A percentile compares a stretch with the other conserved stretches of the same genome.
Conservation (phyloP, 2,329 filamentous ascomycete genomes). For the Geosmithia flava region DNA sequence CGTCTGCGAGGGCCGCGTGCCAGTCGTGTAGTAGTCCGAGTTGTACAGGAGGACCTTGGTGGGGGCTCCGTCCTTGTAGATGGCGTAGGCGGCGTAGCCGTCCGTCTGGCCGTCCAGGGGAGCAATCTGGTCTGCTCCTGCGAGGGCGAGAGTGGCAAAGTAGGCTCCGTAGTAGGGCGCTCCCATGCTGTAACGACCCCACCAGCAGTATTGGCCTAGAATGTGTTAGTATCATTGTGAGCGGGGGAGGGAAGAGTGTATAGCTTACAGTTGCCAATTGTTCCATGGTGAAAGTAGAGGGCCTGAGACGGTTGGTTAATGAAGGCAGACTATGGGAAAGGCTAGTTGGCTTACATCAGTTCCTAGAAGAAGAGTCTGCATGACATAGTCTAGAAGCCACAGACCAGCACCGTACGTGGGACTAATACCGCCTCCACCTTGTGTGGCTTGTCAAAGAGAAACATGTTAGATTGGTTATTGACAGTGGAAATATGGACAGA, state of each 20-base stretch:
- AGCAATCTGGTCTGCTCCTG: slow-evolving; percentile 27
- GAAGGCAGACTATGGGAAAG: neutral
- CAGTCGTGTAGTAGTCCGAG: slow-evolving; percentile 25
- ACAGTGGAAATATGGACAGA: neutral
- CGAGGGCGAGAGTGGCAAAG: slow-evolving; percentile 29
- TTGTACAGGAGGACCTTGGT: slow-evolving; percentile 30
- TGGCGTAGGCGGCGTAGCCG: slow-evolving; percentile 31
- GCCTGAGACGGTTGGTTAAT: slow-evolving; percentile 1
- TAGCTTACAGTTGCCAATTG: slow-evolving; percentile 34
- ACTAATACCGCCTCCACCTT: slow-evolving; percentile 24
- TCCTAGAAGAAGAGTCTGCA: slow-evolving; percentile 16
- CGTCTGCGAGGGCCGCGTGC: slow-evolving; percentile 17
- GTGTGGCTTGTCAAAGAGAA: slow-evolving; percentile 16
- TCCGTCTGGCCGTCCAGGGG: slow-evolving; percentile 29
- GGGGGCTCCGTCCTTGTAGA: slow-evolving; percentile 23
- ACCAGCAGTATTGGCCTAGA: slow-evolving; percentile 31
- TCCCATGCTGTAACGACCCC: slow-evolving; percentile 33
- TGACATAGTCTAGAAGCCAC: slow-evolving; percentile 26
- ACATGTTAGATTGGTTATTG: too few relatives aligned
- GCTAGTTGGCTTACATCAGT: slow-evolving; percentile 4
- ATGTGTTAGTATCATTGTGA: neutral
- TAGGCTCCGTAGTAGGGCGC: slow-evolving; percentile 40
- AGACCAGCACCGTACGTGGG: slow-evolving; percentile 25
- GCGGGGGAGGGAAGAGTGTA: neutral
- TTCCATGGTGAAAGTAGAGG: slow-evolving; percentile 37